Conservation (phyloP, 441 rosid species). For the Populus hybrid region DNA sequence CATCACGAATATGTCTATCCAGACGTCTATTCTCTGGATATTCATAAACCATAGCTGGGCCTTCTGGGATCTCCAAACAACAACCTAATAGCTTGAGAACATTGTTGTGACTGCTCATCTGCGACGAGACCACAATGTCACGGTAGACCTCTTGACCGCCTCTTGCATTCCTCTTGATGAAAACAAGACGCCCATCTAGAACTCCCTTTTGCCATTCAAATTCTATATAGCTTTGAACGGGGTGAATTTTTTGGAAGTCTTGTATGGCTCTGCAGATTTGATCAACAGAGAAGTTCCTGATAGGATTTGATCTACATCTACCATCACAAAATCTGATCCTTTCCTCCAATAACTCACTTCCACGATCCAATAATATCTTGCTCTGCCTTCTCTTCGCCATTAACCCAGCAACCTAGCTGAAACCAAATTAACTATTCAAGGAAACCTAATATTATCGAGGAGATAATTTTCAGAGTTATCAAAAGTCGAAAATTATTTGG, state of each 20-base stretch:
- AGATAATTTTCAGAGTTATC: not conserved
- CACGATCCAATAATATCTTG: not conserved
- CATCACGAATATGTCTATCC: not conserved
- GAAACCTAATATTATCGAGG: not conserved
- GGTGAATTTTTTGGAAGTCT: not conserved
- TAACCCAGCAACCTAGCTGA: not conserved
- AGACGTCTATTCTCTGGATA: not conserved
- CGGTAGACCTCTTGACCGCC: not conserved
- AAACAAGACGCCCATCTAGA: not conserved
- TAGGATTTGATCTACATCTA: not conserved
- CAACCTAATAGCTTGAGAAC: not conserved
- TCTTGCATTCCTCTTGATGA: not conserved
- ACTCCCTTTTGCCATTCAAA: slow-evolving; percentile 8
- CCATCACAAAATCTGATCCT: not conserved
- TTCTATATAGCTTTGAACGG: not conserved
- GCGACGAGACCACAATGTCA: slow-evolving; percentile 32
- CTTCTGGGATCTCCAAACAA: slow-evolving; percentile 2
- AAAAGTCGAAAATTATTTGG: not conserved
- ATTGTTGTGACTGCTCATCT: slow-evolving; percentile 40
- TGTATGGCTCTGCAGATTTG: not conserved
- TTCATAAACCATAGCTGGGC: not conserved
- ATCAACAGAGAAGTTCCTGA: not conserved
- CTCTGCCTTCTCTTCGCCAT: not conserved
- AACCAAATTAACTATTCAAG: not conserved
- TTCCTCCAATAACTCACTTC: not conserved